Base-by-base conservation (phyloP, 108 stramenopile genomes). In the Cyclostephanos tholiformis region DNA sequence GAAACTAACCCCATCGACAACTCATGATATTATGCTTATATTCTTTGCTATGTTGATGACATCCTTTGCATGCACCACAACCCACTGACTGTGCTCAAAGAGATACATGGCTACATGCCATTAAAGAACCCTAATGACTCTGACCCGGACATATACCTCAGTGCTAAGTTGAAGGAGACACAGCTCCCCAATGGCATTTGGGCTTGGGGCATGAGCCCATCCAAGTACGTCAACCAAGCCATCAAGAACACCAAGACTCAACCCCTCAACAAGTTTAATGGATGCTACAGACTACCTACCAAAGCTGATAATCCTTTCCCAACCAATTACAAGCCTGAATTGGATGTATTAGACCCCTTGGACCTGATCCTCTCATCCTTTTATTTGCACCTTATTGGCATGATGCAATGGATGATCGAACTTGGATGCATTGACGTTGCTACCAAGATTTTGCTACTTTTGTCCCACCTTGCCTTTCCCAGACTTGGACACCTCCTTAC, bases 401-500 rank as follows among this genome's bases (percentile, higher is more conserved):
- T 83, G 19, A 62, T 85, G 5, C 66, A 79, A 27, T 89, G 85
- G 85, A 73, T 76, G 38, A 77, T 82, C 29, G 85, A 86, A 82
- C 86, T 27, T 14, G n/a, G 23, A n/a, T n/a, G n/a, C n/a, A n/a
- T n/a, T n/a, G n/a, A n/a, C n/a, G n/a, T n/a, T n/a, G n/a, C n/a
- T n/a, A 63, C 51, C 12, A 77, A 83, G 61, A 78, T 83, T 0
- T 83, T 78, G 32, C 69, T 85, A 53, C 19, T 88, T 30, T 68
- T 81, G 6, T 69, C 75, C n/a, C 67, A 62, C 69, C 38, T 65
- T 7, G 83, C 81, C 0, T 25, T 58, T 25, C 81, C 84, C 16
- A 43, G 84, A 14, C 68, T 63, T 0, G 82, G 79, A 11, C 87
- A 88, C 60, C 20, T 88, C 7, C 63, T 82, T 19, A 77, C n/a